Conservation (phyloP, 1,284 basidiomycete genomes). For the Austroboletus novae-zelandiae region DNA sequence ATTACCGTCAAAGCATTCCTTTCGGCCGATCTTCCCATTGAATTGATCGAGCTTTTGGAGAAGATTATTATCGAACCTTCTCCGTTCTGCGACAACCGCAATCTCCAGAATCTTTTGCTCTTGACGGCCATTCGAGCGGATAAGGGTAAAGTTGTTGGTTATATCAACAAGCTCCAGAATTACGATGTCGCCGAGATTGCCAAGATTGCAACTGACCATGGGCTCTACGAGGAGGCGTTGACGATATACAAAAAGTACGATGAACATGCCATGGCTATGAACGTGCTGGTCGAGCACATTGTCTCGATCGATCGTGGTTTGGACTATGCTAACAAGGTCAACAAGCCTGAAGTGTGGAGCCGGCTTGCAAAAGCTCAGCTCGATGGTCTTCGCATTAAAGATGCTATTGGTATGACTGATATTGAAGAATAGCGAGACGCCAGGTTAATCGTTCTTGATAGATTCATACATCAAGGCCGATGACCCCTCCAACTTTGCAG, state of each 20-base stretch:
- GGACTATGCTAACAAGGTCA: conserved; percentile 96
- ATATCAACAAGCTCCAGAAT: conserved; percentile 96
- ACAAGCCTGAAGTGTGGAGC: conserved; percentile 96
- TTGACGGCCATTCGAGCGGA: conserved; percentile 97
- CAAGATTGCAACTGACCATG: conserved; percentile 95
- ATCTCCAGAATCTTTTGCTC: conserved; percentile 92
- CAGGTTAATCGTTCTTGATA: conserved; percentile 29
- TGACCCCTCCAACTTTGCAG: conserved; percentile 92
- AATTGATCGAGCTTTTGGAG: conserved; percentile 96
- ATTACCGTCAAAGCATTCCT: conserved; percentile 99
- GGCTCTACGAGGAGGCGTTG: conserved; percentile 95
- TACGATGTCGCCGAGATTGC: conserved; percentile 97
- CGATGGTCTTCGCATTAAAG: conserved; percentile 97
- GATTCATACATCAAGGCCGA: conserved; percentile 99
- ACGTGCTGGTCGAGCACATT: conserved; percentile 97
- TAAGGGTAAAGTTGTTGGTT: conserved; percentile 97
- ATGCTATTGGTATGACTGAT: conserved; percentile 77
- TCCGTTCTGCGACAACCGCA: conserved; percentile 96
- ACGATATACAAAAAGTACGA: conserved; percentile 96
- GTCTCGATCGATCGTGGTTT: conserved; percentile 97
- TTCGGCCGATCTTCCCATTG: conserved; percentile 94
- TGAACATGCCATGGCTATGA: conserved; percentile 93
- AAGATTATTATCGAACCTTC: conserved; percentile 98
- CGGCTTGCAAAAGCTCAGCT: conserved; percentile 98
- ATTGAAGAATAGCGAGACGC: not conserved